Evolutionary conservation across 2,329 filamentous ascomycete species (phyloP), one percentile per base, ranked within the genome.

Genomic region (Talaromyces sp.): DNA sequence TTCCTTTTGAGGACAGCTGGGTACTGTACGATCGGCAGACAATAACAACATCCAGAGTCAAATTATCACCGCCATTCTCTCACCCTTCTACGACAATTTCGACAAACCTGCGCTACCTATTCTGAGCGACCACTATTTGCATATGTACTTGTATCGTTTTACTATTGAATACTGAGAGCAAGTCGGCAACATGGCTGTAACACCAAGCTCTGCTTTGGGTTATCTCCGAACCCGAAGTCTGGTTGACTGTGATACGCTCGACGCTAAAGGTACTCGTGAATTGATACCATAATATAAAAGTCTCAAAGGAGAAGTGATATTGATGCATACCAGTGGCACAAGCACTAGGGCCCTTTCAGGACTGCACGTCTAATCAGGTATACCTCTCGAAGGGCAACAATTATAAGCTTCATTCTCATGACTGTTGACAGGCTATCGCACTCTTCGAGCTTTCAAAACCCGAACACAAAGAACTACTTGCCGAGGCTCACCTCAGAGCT

Each of bases 291-390:
- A 11, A n/a, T 14, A 9, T n/a, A 2, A n/a, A 3, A n/a, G 27
- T 43, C 7, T 31, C 3, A 43, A 16, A 22, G 22, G 8, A 57
- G 31, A 41, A 58, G 33, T 22, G 27, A 39, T 60, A n/a, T 24
- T 70, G 37, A 64, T 6, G 37, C 33, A 13, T 2, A 47, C 10
- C 65, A 84, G 83, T 84, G 41, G 79, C 81, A 13, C 77, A 75
- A 69, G 69, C 74, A 8, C 69, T 83, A 2, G 83, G 81, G 14
- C 81, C 81, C 1, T 86, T 85, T 65, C 74, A 79, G 5, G 83
- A 85, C 68, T 85, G 82, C 66, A 86, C 84, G 22, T 85, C 83
- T 1, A 85, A 85, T 63, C 84, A 85, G 74, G 83, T 83, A 60
- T 54, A 27, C 16, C 14, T 6, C 16, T 56, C 49, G 5, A 22